These are phyloP conservation scores for Solanum etuberosum DNA, from an alignment of 257 asterid genomes.

Conservation along the genomic window DNA sequence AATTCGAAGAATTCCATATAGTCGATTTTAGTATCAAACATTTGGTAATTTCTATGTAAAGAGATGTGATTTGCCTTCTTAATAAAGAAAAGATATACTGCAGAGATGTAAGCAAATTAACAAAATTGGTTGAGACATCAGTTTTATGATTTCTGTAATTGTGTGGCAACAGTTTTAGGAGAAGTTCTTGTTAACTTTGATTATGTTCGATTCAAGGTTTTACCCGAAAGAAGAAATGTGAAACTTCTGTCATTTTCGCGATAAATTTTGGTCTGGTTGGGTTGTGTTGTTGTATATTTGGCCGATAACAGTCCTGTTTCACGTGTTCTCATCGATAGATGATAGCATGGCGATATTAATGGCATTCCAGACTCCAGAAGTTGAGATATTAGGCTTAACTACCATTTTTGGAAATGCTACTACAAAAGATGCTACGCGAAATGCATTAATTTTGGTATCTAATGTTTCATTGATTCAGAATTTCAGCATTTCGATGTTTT, in stretches of 20 bases:
- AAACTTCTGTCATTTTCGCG: background rate
- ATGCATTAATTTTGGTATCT: conserved; percentile 85
- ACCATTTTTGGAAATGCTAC: conserved; percentile 83
- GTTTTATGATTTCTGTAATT: background rate
- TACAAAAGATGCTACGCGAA: conserved; percentile 74
- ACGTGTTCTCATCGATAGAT: conserved; percentile 27
- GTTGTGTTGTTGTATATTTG: background rate
- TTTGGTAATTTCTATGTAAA: background rate
- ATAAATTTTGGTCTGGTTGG: background rate
- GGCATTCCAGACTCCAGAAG: conserved; percentile 83
- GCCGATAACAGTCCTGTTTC: background rate
- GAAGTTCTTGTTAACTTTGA: background rate
- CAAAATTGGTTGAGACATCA: background rate
- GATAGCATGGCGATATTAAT: conserved; percentile 86
- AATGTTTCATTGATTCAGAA: conserved; percentile 7
- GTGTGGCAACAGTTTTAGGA: background rate
- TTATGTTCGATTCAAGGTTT: background rate
- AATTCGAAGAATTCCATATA: background rate
- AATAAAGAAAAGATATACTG: background rate
- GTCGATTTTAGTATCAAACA: background rate
- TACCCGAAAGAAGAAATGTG: background rate
- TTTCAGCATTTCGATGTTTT: background rate
- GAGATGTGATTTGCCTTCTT: background rate
- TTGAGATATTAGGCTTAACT: conserved; percentile 80
- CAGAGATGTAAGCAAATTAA: background rate